phyloP scores from a whole-genome alignment of 306 rosid genomes.

The Inga leiocalycina region DNA sequence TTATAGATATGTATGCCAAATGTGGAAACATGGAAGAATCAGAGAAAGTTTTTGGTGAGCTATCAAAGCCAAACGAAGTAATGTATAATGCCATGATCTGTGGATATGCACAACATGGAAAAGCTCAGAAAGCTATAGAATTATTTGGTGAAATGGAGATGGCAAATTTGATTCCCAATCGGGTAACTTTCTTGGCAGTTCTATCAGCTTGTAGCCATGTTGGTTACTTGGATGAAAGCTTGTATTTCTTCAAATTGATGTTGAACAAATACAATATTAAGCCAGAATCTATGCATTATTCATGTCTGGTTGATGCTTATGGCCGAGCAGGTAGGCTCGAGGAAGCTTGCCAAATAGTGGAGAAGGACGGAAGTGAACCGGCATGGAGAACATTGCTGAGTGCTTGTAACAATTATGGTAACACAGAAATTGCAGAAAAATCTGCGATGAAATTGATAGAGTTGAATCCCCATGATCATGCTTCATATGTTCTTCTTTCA shows the following conservation, averaged over 20 bases:
- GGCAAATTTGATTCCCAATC: background rate
- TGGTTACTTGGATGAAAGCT: background rate
- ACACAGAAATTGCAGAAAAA: constrained; percentile 52
- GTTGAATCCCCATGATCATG: constrained; percentile 53
- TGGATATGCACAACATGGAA: constrained; percentile 59
- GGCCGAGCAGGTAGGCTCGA: constrained; percentile 60
- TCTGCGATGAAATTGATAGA: constrained; percentile 46
- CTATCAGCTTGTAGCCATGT: constrained; percentile 35
- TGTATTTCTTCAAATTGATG: constrained; percentile 39
- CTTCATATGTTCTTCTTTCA: constrained; percentile 54
- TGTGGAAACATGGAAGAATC: constrained; percentile 54
- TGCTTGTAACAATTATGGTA: constrained; percentile 54
- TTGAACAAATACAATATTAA: constrained; percentile 37
- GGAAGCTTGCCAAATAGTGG: constrained; percentile 54
- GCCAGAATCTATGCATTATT: constrained; percentile 52
- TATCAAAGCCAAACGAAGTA: constrained; percentile 42
- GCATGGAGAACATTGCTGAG: constrained; percentile 59
- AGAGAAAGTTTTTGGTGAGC: constrained; percentile 42
- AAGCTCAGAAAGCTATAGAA: constrained; percentile 45
- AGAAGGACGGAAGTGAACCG: constrained; percentile 52
- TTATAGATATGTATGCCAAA: constrained; percentile 59
- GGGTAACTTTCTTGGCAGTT: constrained; percentile 39
- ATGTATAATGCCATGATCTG: constrained; percentile 51
- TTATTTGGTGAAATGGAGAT: constrained; percentile 30
- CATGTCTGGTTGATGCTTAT: constrained; percentile 52